Evolutionary conservation across 768 basidiomycete species (phyloP).

Genomic region (Dioszegia hungarica): DNA sequence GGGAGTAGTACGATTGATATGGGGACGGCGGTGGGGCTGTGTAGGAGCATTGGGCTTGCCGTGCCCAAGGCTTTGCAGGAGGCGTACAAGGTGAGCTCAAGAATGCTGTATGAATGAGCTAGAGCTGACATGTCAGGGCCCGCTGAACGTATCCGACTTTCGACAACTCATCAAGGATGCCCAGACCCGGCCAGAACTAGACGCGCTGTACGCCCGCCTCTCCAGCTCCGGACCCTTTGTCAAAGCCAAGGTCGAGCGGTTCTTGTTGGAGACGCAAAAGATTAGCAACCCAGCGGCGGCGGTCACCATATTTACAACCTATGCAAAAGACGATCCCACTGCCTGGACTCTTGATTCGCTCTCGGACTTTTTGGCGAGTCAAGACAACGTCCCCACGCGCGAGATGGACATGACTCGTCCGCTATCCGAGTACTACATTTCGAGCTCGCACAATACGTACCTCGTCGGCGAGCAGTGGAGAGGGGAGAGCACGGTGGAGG

Average conservation of each 20-base stretch:
- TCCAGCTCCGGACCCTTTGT: constrained; percentile 48
- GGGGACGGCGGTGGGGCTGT: constrained; percentile 27
- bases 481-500: constrained; percentile 82
- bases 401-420: constrained; percentile 83
- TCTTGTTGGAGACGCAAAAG: constrained; percentile 56
- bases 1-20: constrained; percentile 32
- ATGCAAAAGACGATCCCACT: constrained; percentile 30
- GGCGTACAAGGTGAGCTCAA: constrained; percentile 4
- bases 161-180: constrained; percentile 74
- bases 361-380: constrained; percentile 71
- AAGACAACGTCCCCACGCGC: constrained; percentile 66
- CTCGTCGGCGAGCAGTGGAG: constrained; percentile 53
- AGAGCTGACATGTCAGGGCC: constrained; percentile 12
- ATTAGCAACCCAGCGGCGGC: constrained; percentile 36
- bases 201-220: constrained; percentile 58
- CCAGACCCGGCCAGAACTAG: constrained; percentile 78
- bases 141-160: constrained; percentile 59
- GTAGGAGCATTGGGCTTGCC: constrained; percentile 26
- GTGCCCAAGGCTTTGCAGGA: constrained; percentile 17
- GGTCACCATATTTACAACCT: constrained; percentile 51
- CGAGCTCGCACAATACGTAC: constrained; percentile 74
- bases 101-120: too few relatives aligned
- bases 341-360: constrained; percentile 62
- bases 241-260: constrained; percentile 53
- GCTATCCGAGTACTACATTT: constrained; percentile 79